Percentiles rank a stretch among this genome's conserved stretches.
These are phyloP conservation scores for Vitis hybrid DNA, from an alignment of 177 flowering plant genomes.

Conservation along the genomic window DNA sequence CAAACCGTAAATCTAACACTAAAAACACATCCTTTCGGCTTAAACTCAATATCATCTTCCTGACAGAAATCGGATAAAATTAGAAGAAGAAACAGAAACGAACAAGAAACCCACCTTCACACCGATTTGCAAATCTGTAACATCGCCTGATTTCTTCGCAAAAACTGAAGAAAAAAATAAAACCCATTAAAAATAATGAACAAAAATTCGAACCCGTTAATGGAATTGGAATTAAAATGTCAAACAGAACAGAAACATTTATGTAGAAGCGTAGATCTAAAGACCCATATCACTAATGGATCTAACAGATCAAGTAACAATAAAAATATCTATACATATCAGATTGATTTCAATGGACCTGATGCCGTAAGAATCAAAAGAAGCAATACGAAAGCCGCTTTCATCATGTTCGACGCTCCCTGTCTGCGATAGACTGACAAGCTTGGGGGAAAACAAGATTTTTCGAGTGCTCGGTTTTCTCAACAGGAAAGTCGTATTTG, in stretches of 20 bases:
- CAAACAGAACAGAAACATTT: background rate
- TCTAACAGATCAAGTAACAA: background rate
- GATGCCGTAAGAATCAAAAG: slow-evolving; percentile 15
- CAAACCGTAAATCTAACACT: too few species aligned
- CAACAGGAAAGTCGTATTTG: too few species aligned
- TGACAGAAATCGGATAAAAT: background rate
- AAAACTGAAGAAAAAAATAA: slow-evolving; percentile 31
- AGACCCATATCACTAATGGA: background rate
- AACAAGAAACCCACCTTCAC: slow-evolving; percentile 55
- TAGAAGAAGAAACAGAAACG: background rate
- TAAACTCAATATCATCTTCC: too few species aligned
- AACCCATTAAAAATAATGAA: too few species aligned
- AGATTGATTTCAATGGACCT: background rate
- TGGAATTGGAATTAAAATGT: background rate
- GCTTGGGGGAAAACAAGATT: too few species aligned
- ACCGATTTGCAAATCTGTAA: slow-evolving; percentile 79
- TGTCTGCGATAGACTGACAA: too few species aligned
- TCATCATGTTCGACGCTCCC: background rate
- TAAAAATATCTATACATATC: too few species aligned
- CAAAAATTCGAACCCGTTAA: too few species aligned
- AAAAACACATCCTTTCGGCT: too few species aligned
- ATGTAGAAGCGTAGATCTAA: background rate
- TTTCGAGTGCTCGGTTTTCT: too few species aligned
- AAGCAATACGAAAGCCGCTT: slow-evolving; percentile 4
- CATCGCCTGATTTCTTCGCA: slow-evolving; percentile 69